Evolutionary conservation across 176 grass and related monocot species (phyloP), one percentile per base, ranked within the genome.

Genomic region (Hyparrhenia diplandra): DNA sequence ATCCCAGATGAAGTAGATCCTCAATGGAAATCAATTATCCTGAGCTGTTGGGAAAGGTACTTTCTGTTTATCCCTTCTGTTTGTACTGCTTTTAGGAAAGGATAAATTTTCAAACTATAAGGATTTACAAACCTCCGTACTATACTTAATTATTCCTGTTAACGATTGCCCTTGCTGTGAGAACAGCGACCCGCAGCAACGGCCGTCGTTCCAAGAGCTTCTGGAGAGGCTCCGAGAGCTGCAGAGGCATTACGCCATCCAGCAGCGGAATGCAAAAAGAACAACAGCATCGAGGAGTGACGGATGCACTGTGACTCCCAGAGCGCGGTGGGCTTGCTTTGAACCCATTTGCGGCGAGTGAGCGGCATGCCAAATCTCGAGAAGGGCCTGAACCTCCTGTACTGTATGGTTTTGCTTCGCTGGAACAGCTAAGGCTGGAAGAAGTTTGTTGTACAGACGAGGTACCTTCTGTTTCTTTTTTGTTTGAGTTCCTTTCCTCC

Each of bases 11-110:
- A 96, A 64, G 65, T 87, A 51, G 97, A 99, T 83, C 87, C 90
- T 28, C 89, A 92, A 67, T 99, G 97, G 97, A 82, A 80, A 71
- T 90, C 93, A 40, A 87, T 99, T 73, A 85, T 99, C 28, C 64
- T 90, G 64, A 99, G 89, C 82, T 99, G 97, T 65, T 99, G 97
- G 97, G 92, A 96, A 68, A 99, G 80, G 96, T 95, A 73, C 27
- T 49, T 74, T 4, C 18, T 69, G 18, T 52, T 58, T 58, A 10
- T 58, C 25, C 16, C 65, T 64, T 39, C 37, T 82, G 32, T 73
- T 69, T 76, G 13, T n/a, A 17, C 46, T 43, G 36, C 49, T 71
- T 36, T 77, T 78, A 34, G 29, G 30, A 67, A 72, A 76, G 9
- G 10, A 49, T 23, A 20, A 21, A 8, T n/a, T 68, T 11, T 35